Conservation (phyloP, 495 filamentous ascomycete genomes). For the Trichoderma asperelloides region DNA sequence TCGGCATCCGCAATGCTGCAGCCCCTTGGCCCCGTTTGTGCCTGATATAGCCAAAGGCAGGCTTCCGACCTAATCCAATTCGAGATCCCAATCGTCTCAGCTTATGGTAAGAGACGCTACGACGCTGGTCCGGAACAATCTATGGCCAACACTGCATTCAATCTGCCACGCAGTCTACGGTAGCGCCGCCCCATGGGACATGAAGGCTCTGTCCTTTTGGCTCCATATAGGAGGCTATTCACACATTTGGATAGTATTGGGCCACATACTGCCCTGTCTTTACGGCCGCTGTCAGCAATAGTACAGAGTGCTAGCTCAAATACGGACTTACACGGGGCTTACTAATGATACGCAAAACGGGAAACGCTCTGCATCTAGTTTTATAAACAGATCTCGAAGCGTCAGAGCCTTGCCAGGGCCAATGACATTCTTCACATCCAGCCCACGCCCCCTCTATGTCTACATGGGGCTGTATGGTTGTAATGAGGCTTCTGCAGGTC, state of each 20-base stretch:
- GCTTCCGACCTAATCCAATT: not conserved
- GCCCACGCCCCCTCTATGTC: not conserved
- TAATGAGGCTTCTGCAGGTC: not conserved
- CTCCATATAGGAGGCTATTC: not conserved
- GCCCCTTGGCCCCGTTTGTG: not conserved
- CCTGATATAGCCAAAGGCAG: not conserved
- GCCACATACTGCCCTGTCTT: not conserved
- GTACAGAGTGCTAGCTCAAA: not conserved
- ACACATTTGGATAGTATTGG: not conserved
- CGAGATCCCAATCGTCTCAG: not conserved
- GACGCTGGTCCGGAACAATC: not conserved
- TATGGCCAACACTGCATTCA: not conserved
- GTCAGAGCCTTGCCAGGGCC: not conserved
- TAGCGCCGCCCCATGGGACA: not conserved
- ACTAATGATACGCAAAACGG: not conserved
- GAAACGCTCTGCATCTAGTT: not conserved
- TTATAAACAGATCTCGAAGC: not conserved
- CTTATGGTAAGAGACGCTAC: not conserved
- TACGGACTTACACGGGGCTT: not conserved
- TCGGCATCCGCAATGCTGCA: not conserved
- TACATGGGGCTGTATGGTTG: not conserved
- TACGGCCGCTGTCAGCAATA: not conserved
- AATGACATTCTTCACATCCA: not conserved
- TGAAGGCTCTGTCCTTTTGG: not conserved
- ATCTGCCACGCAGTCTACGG: not conserved